These are phyloP conservation scores for Quillaja saponaria DNA, from an alignment of 306 rosid genomes.

Conservation along the genomic window DNA sequence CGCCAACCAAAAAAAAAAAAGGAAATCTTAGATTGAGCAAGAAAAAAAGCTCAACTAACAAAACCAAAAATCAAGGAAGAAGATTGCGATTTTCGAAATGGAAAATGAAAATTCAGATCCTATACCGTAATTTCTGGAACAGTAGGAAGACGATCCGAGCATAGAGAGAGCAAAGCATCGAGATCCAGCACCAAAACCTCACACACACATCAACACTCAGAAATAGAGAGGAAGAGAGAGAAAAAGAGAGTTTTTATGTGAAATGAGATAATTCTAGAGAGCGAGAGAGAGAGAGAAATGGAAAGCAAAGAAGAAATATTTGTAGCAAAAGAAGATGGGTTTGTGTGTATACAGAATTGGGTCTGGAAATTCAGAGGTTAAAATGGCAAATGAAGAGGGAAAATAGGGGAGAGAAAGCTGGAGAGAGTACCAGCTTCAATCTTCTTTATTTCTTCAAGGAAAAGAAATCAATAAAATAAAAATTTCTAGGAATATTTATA, in stretches of 20 bases:
- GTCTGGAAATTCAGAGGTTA: slow-evolving; percentile 11
- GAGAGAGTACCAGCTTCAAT: slow-evolving; percentile 2
- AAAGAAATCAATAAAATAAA: too few species aligned
- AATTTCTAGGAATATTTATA: too few species aligned
- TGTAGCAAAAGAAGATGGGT: too few species aligned
- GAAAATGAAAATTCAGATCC: slow-evolving; percentile 24
- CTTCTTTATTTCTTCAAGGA: background rate
- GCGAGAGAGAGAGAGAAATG: slow-evolving; percentile 1
- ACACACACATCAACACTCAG: background rate
- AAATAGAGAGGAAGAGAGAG: background rate
- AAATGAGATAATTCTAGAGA: background rate
- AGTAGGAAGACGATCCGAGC: slow-evolving; percentile 38
- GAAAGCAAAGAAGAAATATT: background rate
- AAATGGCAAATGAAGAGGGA: slow-evolving; percentile 33
- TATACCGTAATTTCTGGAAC: slow-evolving; percentile 40
- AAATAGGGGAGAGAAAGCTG: slow-evolving; percentile 32
- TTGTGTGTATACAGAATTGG: slow-evolving; percentile 4
- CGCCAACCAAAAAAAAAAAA: background rate
- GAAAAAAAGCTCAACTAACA: background rate
- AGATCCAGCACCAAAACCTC: slow-evolving; percentile 28
- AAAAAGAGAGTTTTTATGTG: background rate
- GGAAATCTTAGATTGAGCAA: background rate
- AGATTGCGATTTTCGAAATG: background rate
- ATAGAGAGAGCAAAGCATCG: slow-evolving; percentile 39
- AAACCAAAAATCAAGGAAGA: slow-evolving; percentile 11